Base-by-base conservation (phyloP, 2,329 filamentous ascomycete species). In the Proliferodiscus dingleyae region DNA sequence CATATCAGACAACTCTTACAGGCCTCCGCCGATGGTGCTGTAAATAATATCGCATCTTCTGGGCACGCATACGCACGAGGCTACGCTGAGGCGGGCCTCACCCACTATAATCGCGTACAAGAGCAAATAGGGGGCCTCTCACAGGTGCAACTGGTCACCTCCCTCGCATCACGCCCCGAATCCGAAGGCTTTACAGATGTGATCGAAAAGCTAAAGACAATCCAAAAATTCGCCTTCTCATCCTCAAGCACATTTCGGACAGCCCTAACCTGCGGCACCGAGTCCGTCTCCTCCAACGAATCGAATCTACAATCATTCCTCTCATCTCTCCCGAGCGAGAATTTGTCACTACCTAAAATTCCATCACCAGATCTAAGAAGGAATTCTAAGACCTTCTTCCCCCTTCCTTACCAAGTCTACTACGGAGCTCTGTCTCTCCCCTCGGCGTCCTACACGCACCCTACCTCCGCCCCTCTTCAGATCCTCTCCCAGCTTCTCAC, bases 361-460 rank as follows among this genome's bases (percentile, higher is more conserved):
- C 66, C 59, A 18, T 58, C 22, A 30, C 61, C 44, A 13, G 57
- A 49, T 42, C 63, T 71, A 18, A 55, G 69, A 23, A 68, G 69
- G 51, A 74, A 81, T 51, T 72, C 73, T 53, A 93, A 89, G 64
- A 84, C 89, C 0, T 94, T 97, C 68, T 97, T 95, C 68, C 85
- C 91, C 19, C 75, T 98, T 15, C 93, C 93, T 1, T 98, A 95
- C 68, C 93, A 98, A 68, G 93, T 98, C 26, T 96, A 95, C 64
- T 97, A 97, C 63, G 89, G 91, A 6, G 86, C 84, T 13, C 75
- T 93, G 36, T 85, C 89, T 15, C 69, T 95, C 11, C 83, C 87
- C 5, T 95, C 91, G 0, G 85, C 86, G 0, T 87, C 90, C 0
- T 98, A 96, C 66, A 83, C 81, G 3, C 80, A 87, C 34, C 66